phyloP scores from a whole-genome alignment of 371 early-diverging fungal species.

The Mucor ambiguus region DNA sequence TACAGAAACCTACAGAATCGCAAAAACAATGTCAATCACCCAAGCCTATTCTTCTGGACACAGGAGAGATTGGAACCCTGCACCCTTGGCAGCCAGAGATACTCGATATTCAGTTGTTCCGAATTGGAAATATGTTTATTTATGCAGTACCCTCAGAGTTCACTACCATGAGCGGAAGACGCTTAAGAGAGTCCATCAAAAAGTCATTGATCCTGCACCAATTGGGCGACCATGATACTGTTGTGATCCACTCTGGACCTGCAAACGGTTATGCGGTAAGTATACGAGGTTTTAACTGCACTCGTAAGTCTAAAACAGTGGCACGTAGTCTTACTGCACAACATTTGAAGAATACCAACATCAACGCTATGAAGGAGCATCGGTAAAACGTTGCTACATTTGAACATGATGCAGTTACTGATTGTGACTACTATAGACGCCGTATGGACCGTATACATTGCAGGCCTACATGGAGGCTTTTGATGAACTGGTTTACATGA shows the following conservation, averaged over 20 bases:
- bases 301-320: not conserved
- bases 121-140: conserved; percentile 56
- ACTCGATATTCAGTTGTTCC: conserved; percentile 57
- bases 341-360: conserved; percentile 69
- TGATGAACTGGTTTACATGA: conserved; percentile 46
- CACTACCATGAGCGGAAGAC: conserved; percentile 69
- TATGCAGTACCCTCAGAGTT: conserved; percentile 64
- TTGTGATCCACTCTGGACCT: conserved; percentile 58
- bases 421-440: conserved; percentile 40
- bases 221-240: conserved; percentile 46
- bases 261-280: conserved; percentile 51
- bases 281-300: not conserved
- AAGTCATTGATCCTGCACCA: conserved; percentile 38
- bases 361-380: conserved; percentile 72
- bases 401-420: not conserved
- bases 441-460: conserved; percentile 66
- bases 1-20: conserved; percentile 41
- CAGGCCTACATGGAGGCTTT: conserved; percentile 59
- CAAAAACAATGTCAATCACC: conserved; percentile 59
- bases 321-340: conserved; percentile 54
- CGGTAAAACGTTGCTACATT: conserved; percentile 23
- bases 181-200: conserved; percentile 48
- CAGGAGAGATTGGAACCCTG: conserved; percentile 56
- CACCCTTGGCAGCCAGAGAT: conserved; percentile 62
- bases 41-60: conserved; percentile 62